A percentile compares a stretch with the other conserved stretches of the same genome.
Conservation (phyloP, 306 rosid species). For the Comarum palustre region DNA sequence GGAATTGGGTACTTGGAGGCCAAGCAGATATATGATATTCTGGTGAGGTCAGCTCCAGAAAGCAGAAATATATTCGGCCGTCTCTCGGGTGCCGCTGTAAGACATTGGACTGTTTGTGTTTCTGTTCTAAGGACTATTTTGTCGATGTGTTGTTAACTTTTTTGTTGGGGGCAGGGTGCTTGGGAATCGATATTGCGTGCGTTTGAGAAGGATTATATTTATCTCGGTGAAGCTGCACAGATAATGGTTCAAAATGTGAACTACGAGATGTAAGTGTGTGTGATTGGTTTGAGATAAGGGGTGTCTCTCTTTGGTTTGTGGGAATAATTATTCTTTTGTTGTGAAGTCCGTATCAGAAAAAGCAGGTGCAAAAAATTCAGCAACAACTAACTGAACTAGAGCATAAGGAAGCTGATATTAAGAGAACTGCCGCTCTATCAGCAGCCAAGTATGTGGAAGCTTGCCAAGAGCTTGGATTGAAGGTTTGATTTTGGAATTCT, state of each 20-base stretch:
- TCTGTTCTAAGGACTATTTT: neutral
- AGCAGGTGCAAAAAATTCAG: slow-evolving; percentile 91
- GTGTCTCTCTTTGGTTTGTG: slow-evolving; percentile 11
- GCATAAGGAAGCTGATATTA: slow-evolving; percentile 88
- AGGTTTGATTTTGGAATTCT: slow-evolving; percentile 47
- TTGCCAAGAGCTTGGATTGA: slow-evolving; percentile 94
- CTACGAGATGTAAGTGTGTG: slow-evolving; percentile 77
- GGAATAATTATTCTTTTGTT: slow-evolving; percentile 14
- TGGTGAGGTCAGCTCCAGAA: slow-evolving; percentile 67
- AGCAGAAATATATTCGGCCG: slow-evolving; percentile 91
- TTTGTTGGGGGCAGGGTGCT: slow-evolving; percentile 53
- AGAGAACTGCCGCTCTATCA: slow-evolving; percentile 76
- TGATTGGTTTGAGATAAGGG: neutral
- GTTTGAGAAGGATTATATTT: slow-evolving; percentile 81
- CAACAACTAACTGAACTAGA: slow-evolving; percentile 88
- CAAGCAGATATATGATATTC: slow-evolving; percentile 62
- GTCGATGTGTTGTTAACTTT: neutral
- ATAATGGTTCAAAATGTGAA: slow-evolving; percentile 79
- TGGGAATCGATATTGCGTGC: slow-evolving; percentile 77
- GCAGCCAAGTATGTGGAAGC: slow-evolving; percentile 82
- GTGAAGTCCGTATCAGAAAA: slow-evolving; percentile 83
- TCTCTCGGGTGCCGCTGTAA: slow-evolving; percentile 80
- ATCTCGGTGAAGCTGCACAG: slow-evolving; percentile 93
- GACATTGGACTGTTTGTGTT: slow-evolving; percentile 23
- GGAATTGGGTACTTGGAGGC: slow-evolving; percentile 86